Base-by-base conservation (phyloP, 1,139 yeast genomes). In the Meyerozyma sp. region DNA sequence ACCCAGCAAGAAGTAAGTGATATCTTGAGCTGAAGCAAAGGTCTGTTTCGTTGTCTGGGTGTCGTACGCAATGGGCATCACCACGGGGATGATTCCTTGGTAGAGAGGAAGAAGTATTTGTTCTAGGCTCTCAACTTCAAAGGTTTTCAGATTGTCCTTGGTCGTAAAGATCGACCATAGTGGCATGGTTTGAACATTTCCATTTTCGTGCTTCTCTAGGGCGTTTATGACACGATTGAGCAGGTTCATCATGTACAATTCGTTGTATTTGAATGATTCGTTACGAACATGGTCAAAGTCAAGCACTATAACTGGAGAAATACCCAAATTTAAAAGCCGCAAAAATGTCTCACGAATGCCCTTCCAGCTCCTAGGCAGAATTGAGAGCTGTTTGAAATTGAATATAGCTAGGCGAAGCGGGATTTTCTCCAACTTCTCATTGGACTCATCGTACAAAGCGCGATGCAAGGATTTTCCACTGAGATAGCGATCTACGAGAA, bases 1-100 rank as follows among this genome's bases (percentile, higher is more conserved):
- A 3, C 60, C 47, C 39, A 66, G 57, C 13, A 70, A 48, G 2
- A 70, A 49, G 37, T 47, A 51, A 25, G 71, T 47, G 11, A 71
- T 55, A 7, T 57, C 55, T 40, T 73, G 73, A 16, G 73, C 64
- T 8, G 68, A 62, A 3, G 62, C 49, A 40, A 68, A 58, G 38
- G 57, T 59, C 45, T 70, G 74, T 13, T 42, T 36, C 2, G 62
- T 55, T 1, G 72, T 59, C 1, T 48, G 54, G 1, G 65, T 45
- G 49, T 77, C 73, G 47, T 72, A 80, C 1, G 75, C 77, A 18
- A 81, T 60, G 0, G 91, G 91, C 40, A 77, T 75, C 6, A 85
- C 62, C 1, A 84, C 70, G 0, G 94, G 93, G 2, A 84, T 72
- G 10, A 65, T 61, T 4, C 68, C 69, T 48, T 73, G 78, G 51